phyloP scores from a whole-genome alignment of 2,329 filamentous ascomycete species.

The Annulohypoxylon truncatum region DNA sequence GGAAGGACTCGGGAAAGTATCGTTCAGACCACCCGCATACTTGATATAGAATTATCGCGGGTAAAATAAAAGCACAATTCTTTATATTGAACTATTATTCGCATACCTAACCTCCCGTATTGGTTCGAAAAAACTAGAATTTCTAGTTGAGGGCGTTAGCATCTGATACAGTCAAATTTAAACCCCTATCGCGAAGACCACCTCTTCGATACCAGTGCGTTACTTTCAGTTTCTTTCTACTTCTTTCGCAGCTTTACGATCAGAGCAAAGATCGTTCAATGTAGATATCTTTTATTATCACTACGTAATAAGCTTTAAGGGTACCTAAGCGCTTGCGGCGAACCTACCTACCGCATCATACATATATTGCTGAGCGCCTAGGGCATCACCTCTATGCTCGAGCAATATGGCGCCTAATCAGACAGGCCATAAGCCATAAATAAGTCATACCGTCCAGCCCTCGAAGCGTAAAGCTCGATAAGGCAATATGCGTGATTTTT shows the following conservation, averaged over 20 bases:
- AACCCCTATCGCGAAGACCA: too few relatives aligned
- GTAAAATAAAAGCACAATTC: neutral
- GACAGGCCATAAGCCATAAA: neutral
- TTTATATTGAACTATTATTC: too few relatives aligned
- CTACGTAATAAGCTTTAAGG: slow-evolving; percentile 2
- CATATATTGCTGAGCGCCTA: neutral
- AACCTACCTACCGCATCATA: neutral
- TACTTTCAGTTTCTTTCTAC: too few relatives aligned
- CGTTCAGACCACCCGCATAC: neutral
- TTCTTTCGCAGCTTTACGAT: neutral
- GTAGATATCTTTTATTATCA: slow-evolving; percentile 2
- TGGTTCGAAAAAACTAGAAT: too few relatives aligned
- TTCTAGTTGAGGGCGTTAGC: too few relatives aligned
- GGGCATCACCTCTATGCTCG: slow-evolving; percentile 1
- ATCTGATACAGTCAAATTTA: too few relatives aligned
- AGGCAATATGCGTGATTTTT: slow-evolving; percentile 6
- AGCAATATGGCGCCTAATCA: neutral
- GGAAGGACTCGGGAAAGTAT: neutral
- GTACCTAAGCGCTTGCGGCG: neutral
- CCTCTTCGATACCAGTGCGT: too few relatives aligned
- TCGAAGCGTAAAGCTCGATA: neutral
- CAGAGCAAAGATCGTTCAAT: neutral
- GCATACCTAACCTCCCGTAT: too few relatives aligned
- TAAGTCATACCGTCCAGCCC: neutral
- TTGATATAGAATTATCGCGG: neutral